phyloP scores from a whole-genome alignment of 2,329 filamentous ascomycete species.

The Colletotrichum sansevieriae region DNA sequence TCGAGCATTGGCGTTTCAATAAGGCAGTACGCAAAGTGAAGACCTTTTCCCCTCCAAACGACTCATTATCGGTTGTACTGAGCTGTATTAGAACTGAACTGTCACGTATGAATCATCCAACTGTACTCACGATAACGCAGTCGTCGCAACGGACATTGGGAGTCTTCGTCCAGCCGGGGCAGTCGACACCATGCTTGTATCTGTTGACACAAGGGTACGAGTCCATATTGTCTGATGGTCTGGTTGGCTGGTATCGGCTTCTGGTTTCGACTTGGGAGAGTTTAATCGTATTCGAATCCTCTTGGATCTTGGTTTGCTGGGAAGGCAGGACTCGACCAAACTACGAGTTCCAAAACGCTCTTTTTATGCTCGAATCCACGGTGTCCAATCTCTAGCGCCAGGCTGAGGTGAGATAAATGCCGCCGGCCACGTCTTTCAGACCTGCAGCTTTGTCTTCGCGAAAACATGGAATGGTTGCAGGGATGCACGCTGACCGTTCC shows the following conservation, averaged over 20 bases:
- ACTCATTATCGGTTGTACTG: constrained; percentile 36
- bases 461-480: constrained; percentile 18
- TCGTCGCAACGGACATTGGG: constrained; percentile 33
- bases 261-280: not conserved
- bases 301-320: constrained; percentile 6
- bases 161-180: constrained; percentile 35
- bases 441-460: constrained; percentile 15
- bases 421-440: not conserved
- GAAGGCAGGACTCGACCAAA: not conserved
- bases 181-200: constrained; percentile 40
- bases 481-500: constrained; percentile 31
- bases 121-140: constrained; percentile 32
- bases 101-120: no score
- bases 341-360: constrained; percentile 2
- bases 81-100: not conserved
- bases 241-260: no score
- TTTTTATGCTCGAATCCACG: constrained; percentile 33
- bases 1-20: not conserved
- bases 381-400: constrained; percentile 5
- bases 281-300: no score
- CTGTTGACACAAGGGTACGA: constrained; percentile 38
- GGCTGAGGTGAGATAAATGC: constrained; percentile 16
- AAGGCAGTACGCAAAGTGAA: not conserved
- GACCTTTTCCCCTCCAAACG: not conserved
- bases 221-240: constrained; percentile 22